Evolutionary conservation across 2,329 filamentous ascomycete genomes (phyloP).

Genomic region (Microsporum ferrugineum): DNA sequence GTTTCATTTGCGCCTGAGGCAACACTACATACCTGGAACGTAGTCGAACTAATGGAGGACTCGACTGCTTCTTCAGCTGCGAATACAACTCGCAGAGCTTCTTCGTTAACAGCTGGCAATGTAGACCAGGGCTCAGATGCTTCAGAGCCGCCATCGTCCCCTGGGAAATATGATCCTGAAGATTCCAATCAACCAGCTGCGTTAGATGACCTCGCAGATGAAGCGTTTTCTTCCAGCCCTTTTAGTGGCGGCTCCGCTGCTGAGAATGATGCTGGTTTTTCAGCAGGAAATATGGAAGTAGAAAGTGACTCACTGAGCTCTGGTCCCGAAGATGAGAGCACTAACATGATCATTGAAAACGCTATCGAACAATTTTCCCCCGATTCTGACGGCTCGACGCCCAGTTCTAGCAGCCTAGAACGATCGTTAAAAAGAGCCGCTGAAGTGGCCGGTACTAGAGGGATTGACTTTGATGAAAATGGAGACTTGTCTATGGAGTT

Average conservation of each 20-base stretch:
- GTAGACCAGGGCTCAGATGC: neutral
- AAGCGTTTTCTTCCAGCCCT: constrained; percentile 64
- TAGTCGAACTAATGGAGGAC: constrained; percentile 78
- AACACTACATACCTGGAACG: constrained; percentile 93
- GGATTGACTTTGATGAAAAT: constrained; percentile 43
- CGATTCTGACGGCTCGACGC: constrained; percentile 45
- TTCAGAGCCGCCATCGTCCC: constrained; percentile 4
- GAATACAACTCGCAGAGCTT: constrained; percentile 63
- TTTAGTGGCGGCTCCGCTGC: constrained; percentile 51
- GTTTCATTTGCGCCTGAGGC: constrained; percentile 97
- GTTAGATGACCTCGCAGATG: constrained; percentile 54
- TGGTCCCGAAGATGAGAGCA: constrained; percentile 52
- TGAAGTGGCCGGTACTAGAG: constrained; percentile 61
- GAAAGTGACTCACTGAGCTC: constrained; percentile 42
- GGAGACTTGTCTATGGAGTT: constrained; percentile 73
- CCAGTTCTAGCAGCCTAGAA: constrained; percentile 63
- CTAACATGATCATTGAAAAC: constrained; percentile 73
- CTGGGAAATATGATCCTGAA: constrained; percentile 18
- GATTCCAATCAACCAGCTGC: constrained; percentile 53
- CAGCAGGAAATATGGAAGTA: constrained; percentile 28
- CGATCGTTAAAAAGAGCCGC: constrained; percentile 66
- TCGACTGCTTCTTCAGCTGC: constrained; percentile 65
- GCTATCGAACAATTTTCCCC: constrained; percentile 56
- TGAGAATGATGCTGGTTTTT: constrained; percentile 34
- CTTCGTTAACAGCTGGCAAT: constrained; percentile 37